Percentiles rank a stretch among this genome's conserved stretches.
Evolutionary conservation across 2,329 filamentous ascomycete species (phyloP).

Genomic region (Hymenoscyphus linearis): DNA sequence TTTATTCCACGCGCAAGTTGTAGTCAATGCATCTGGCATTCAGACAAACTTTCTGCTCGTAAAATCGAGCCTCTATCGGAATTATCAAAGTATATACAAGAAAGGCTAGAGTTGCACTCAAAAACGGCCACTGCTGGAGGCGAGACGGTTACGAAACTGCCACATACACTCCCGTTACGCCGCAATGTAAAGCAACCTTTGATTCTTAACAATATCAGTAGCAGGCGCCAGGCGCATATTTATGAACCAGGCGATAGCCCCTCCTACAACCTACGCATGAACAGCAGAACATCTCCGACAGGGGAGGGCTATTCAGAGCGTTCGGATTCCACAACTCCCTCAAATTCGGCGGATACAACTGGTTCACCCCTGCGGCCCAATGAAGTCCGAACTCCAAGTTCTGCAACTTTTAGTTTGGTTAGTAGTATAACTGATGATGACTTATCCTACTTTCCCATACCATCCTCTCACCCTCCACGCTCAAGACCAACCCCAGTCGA

Average conservation of each 20-base stretch:
- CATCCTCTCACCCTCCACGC: background rate
- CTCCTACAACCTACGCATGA: background rate
- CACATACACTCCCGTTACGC: background rate
- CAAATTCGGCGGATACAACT: background rate
- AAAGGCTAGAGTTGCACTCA: background rate
- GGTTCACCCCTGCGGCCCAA: background rate
- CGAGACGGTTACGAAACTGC: background rate
- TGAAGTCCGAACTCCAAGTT: background rate
- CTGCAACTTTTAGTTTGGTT: background rate
- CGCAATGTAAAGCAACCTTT: background rate
- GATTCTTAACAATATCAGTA: background rate
- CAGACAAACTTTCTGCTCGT: slow-evolving; percentile 3
- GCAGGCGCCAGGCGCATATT: background rate
- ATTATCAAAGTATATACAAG: background rate
- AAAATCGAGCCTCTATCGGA: slow-evolving; percentile 11
- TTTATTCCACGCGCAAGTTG: slow-evolving; percentile 2
- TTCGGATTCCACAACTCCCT: background rate
- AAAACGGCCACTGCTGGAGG: background rate
- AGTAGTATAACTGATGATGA: background rate
- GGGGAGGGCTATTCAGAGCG: background rate
- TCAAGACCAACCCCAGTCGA: slow-evolving; percentile 1
- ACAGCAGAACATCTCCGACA: background rate
- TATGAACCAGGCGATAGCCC: background rate
- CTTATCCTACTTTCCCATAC: background rate
- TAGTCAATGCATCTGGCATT: slow-evolving; percentile 7